Conservation (phyloP, 1,284 basidiomycete genomes). For the Puccinia horiana region DNA sequence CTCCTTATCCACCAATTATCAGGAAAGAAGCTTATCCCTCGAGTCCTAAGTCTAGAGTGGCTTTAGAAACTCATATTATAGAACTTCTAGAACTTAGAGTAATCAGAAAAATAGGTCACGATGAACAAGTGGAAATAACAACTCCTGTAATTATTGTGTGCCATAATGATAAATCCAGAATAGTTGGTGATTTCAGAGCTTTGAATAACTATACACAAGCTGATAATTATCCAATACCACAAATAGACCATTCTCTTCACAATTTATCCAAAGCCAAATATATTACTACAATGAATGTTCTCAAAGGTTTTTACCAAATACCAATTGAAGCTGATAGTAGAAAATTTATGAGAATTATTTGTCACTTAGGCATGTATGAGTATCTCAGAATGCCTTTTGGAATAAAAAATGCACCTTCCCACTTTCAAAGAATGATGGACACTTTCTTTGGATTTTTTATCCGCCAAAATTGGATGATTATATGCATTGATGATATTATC, state of each 20-base stretch:
- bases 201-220: background rate
- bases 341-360: background rate
- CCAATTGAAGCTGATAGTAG: background rate
- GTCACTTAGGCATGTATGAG: background rate
- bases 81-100: too few species aligned
- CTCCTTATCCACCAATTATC: background rate
- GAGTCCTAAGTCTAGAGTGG: background rate
- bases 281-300: too few species aligned
- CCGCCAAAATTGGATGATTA: constrained; percentile 24
- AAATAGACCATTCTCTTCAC: too few species aligned
- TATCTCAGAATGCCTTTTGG: constrained; percentile 19
- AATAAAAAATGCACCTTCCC: constrained; percentile 29
- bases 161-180: too few species aligned
- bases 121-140: background rate
- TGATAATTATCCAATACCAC: too few species aligned
- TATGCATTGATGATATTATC: constrained; percentile 10
- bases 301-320: too few species aligned
- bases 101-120: background rate
- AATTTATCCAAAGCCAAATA: too few species aligned
- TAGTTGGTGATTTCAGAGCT: too few species aligned
- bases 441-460: constrained; percentile 17
- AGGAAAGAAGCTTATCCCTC: constrained; percentile 6
- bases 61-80: too few species aligned
- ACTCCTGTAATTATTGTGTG: background rate
- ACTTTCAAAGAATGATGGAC: constrained; percentile 45